These are phyloP conservation scores for Russula sp. DNA, from an alignment of 768 basidiomycete species.

Conservation along the genomic window DNA sequence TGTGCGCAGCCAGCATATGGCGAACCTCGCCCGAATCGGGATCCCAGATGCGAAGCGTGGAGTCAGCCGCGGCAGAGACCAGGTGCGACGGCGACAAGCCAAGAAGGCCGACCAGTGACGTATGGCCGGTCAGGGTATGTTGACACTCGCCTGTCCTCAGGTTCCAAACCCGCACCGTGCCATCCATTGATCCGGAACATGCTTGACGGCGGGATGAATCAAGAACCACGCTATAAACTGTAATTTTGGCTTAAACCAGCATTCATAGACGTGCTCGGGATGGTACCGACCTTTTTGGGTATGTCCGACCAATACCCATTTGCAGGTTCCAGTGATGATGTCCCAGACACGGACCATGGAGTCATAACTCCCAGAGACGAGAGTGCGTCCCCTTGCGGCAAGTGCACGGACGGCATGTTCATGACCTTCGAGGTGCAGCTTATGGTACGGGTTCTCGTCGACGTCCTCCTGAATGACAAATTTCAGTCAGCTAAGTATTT, in stretches of 20 bases:
- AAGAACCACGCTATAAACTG: slow-evolving; percentile 94
- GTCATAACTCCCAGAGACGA: slow-evolving; percentile 96
- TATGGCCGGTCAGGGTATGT: slow-evolving; percentile 83
- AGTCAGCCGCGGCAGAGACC: slow-evolving; percentile 95
- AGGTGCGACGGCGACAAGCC: slow-evolving; percentile 85
- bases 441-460: slow-evolving; percentile 83
- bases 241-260: slow-evolving; percentile 14
- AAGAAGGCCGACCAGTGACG: slow-evolving; percentile 89
- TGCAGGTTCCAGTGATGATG: slow-evolving; percentile 73
- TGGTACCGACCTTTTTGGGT: slow-evolving; percentile 76
- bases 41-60: slow-evolving; percentile 92
- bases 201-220: slow-evolving; percentile 83
- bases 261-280: not conserved
- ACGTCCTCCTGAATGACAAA: slow-evolving; percentile 49
- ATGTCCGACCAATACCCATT: slow-evolving; percentile 78
- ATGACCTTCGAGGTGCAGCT: slow-evolving; percentile 79
- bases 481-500: not conserved
- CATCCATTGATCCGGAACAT: slow-evolving; percentile 97
- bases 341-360: slow-evolving; percentile 96
- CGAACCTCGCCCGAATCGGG: slow-evolving; percentile 74
- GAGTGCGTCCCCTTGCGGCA: slow-evolving; percentile 82
- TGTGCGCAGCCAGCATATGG: slow-evolving; percentile 83
- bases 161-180: slow-evolving; percentile 94
- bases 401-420: slow-evolving; percentile 87
- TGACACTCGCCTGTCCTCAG: slow-evolving; percentile 74